Evolutionary conservation across 2,329 filamentous ascomycete genomes (phyloP).

Genomic region (Fusarium pseudograminearum): DNA sequence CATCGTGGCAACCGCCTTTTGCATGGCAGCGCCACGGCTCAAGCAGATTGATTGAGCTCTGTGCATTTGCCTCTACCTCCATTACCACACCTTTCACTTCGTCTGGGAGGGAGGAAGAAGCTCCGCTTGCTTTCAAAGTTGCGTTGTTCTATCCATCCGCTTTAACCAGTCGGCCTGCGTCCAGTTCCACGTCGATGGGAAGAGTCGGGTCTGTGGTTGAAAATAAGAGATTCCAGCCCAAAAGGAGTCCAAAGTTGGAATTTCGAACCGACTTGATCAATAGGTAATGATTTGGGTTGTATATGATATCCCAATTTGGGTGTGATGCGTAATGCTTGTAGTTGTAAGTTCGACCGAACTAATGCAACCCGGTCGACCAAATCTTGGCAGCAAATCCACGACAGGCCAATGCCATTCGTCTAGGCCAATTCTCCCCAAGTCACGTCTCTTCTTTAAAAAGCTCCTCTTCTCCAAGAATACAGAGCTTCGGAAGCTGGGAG

Average conservation of each 20-base stretch:
- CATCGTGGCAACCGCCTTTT: conserved; percentile 40
- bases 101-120: conserved; percentile 32
- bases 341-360: conserved; percentile 1
- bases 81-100: conserved; percentile 45
- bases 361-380: conserved; percentile 8
- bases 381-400: neutral
- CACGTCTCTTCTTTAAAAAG: neutral
- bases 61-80: conserved; percentile 45
- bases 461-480: neutral
- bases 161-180: conserved; percentile 13
- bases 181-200: conserved; percentile 6
- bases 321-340: conserved; percentile 14
- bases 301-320: conserved; percentile 15
- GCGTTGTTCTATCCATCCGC: conserved; percentile 42
- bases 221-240: neutral
- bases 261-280: neutral
- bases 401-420: neutral
- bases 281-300: conserved; percentile 19
- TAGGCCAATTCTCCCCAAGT: neutral
- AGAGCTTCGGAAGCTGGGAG: conserved; percentile 15
- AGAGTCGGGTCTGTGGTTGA: neutral
- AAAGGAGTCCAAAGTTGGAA: neutral
- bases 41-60: conserved; percentile 43
- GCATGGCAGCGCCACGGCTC: conserved; percentile 42
- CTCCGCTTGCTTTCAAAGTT: conserved; percentile 41